Base-by-base conservation (phyloP, 176 grass and related monocot species). In the Dendrocalamus sinicus region DNA sequence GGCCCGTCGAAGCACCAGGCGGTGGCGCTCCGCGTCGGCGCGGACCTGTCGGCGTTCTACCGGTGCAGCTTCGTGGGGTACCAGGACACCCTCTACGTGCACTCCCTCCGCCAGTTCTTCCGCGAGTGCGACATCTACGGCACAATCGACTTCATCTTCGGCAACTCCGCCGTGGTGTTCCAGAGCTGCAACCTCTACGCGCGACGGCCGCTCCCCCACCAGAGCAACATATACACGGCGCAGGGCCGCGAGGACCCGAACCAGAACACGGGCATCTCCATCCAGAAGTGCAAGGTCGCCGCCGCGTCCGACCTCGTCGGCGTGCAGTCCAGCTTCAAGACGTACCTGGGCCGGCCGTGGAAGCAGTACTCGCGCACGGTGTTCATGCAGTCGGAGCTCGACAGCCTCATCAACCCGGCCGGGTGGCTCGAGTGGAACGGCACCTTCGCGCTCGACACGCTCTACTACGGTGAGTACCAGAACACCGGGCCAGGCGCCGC, bases 41-140 rank as follows among this genome's bases (percentile, higher is more conserved):
- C 91, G 0, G 94, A 97, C 83, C 92, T 92, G 0, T 87, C 91
- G 0, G 88, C 83, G 1, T 97, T 97, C 83, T 92, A 92, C 78
- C 79, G 85, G 0, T 97, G 95, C 85, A 95, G 95, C 75, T 91
- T 97, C 66, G 88, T 94, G 5, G 94, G 92, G 3, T 94, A 97
- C 80, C 94, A 97, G 58, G 94, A 97, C 88, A 97, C 94, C 12
- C 94, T 97, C 8, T 97, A 97, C 90, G 81, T 64, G 10, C 94
- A 97, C 84, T 94, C 92, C 6, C 92, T 97, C 58, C 92, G 95
- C 0, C 95, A 97, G 23, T 97, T 97, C 75, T 97, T 89, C 76
- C 89, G 93, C 40, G 92, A 97, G 11, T 95, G 95, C 85, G 85
- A 95, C 78, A 30, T 97, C 68, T 97, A 97, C 53, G 95, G 95